Evolutionary conservation across 2,329 filamentous ascomycete genomes (phyloP), one percentile per base, ranked within the genome.

Genomic region (Leptographium galeiforme): DNA sequence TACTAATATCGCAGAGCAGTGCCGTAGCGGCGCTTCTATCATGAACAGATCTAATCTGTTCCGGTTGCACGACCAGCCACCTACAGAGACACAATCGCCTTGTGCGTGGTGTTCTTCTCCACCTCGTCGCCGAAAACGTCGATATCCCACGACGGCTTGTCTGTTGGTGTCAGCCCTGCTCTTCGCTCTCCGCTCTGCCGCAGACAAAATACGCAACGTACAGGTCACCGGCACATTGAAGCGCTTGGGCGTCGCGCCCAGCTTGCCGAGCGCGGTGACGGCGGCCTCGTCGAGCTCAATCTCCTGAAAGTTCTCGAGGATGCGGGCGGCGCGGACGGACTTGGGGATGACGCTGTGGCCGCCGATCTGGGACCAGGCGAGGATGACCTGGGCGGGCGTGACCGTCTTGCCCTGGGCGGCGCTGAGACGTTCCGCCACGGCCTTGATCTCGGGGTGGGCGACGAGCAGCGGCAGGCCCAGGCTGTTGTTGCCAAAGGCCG

Each of bases 341-440:
- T 89, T 89, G 62, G 85, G 85, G 61, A 89, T 87, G 60, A 89
- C 85, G 60, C 74, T 79, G 68, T 82, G 82, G 53, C 81, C 82
- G 60, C 79, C 46, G 4, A 51, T 60, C 68, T 75, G 64, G 70
- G 71, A 50, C 56, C 54, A 57, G 6, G 54, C 53, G 14, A 56
- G 48, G 14, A 56, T 41, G 4, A 56, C 56, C 50, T 57, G 54
- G 8, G 51, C 56, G 12, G 54, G 51, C 25, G 41, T 56, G n/a
- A 52, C 48, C 5, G 43, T 52, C 43, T 54, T 54, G 69, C 18
- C 59, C n/a, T 43, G 44, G 6, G n/a, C 34, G 43, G 48, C 48
- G 48, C 43, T 44, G 25, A 50, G 41, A 16, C 43, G 48, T 6
- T 79, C 71, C 44, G 80, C 81, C 48, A 82, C 68, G 63, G 75